Conservation (phyloP, 2,329 filamentous ascomycete species). For the Pseudogymnoascus pannorum region DNA sequence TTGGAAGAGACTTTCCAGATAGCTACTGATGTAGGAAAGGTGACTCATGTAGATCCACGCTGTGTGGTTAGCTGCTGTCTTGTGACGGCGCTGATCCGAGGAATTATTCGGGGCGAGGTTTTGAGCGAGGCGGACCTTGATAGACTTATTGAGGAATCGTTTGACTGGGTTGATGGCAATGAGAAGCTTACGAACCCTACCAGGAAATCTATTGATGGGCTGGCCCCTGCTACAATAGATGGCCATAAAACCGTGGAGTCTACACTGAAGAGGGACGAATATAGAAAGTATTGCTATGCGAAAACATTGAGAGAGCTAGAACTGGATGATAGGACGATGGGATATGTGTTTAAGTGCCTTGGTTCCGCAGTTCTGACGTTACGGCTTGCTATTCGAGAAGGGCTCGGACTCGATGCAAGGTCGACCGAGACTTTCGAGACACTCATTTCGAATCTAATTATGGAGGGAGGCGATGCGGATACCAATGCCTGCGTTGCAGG, state of each 20-base stretch:
- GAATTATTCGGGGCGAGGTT: conserved; percentile 40
- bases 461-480: conserved; percentile 47
- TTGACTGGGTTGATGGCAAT: conserved; percentile 31
- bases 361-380: conserved; percentile 40
- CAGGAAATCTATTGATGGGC: background rate
- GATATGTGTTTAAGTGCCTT: conserved; percentile 48
- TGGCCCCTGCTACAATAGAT: background rate
- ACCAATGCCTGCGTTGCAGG: conserved; percentile 48
- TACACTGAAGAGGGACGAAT: conserved; percentile 35
- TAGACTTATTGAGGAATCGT: conserved; percentile 33
- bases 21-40: conserved; percentile 35
- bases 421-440: conserved; percentile 35
- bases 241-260: conserved; percentile 15
- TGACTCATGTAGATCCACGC: conserved; percentile 45
- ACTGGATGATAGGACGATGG: conserved; percentile 42
- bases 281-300: conserved; percentile 34
- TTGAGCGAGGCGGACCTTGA: conserved; percentile 34
- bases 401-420: conserved; percentile 14
- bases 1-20: conserved; percentile 38
- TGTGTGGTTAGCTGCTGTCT: conserved; percentile 44
- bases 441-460: conserved; percentile 41
- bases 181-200: conserved; percentile 22
- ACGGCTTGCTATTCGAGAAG: conserved; percentile 35
- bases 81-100: conserved; percentile 39
- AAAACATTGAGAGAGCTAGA: conserved; percentile 33